phyloP scores from a whole-genome alignment of 345 rosid species.

The Gossypium bickii region DNA sequence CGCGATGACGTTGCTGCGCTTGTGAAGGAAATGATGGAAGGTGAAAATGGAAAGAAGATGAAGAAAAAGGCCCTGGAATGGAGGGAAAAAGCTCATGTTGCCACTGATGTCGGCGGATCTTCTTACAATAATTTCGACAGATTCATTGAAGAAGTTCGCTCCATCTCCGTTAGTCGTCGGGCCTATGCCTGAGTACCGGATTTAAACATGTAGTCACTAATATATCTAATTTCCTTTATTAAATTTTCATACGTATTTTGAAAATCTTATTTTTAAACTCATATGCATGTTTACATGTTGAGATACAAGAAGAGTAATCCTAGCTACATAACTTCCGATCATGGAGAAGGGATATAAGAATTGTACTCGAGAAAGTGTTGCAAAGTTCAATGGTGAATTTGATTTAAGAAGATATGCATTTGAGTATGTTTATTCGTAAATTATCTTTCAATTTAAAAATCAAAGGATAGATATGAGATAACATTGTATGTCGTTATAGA shows the following conservation, averaged over 20 bases:
- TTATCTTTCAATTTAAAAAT: neutral
- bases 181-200: neutral
- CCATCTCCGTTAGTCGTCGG: neutral
- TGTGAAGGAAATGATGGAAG: constrained; percentile 18
- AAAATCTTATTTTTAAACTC: no score
- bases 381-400: neutral
- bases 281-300: no score
- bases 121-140: neutral
- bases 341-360: no score
- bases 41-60: constrained; percentile 5
- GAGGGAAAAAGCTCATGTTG: constrained; percentile 11
- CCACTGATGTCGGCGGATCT: neutral
- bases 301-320: no score
- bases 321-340: no score
- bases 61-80: constrained; percentile 16
- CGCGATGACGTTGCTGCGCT: constrained; percentile 10
- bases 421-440: neutral
- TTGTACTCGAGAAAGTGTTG: neutral
- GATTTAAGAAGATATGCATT: neutral
- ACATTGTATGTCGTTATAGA: neutral
- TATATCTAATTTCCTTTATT: no score
- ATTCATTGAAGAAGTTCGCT: neutral
- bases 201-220: neutral
- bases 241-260: no score
- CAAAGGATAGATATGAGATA: neutral